Base-by-base conservation (phyloP, 225 moss, liverwort and hornwort genomes). In the Pseudoscleropodium purum region DNA sequence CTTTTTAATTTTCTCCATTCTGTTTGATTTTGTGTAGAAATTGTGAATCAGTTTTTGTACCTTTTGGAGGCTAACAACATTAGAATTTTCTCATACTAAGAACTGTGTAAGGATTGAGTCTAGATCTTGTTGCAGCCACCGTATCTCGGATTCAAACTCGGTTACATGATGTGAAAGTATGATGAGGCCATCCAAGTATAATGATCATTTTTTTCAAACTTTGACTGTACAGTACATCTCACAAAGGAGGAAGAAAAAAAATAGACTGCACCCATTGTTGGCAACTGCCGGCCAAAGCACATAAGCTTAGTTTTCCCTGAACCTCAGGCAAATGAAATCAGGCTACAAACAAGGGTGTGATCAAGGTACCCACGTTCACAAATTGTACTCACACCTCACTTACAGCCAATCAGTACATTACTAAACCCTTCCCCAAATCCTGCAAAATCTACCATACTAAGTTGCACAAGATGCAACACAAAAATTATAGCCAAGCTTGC, bases 161-260 rank as follows among this genome's bases (percentile, higher is more conserved):
- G 39, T 82, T 90, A 12, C 41, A 64, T 90, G 89, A 87, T 89
- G 90, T 57, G 57, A 29, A 57, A 82, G 85, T 85, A 88, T 92
- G 92, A 90, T 85, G 88, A 83, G 78, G 29, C 33, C 45, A 86
- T 92, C 45, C 86, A 86, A 76, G 62, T 88, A 76, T 81, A 74
- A 88, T 92, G 85, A 92, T 82, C 82, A 65, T 82, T 86, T 77
- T 59, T 59, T 89, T 84, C 90, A 89, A 90, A 91, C 84, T 89
- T 92, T 92, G 92, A 92, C 92, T 89, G 92, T 52, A 79, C 83
- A 33, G n/a, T 84, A 82, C 68, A 43, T 27, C 61, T 74, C 74
- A 52, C 47, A 5, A 24, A 62, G 60, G 17, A 11, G 29, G 31
- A 80, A 33, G 7, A 85, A 34, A 24, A 61, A 11, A 31, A 59